Conservation (phyloP, 306 rosid species). For the Vicia villosa region DNA sequence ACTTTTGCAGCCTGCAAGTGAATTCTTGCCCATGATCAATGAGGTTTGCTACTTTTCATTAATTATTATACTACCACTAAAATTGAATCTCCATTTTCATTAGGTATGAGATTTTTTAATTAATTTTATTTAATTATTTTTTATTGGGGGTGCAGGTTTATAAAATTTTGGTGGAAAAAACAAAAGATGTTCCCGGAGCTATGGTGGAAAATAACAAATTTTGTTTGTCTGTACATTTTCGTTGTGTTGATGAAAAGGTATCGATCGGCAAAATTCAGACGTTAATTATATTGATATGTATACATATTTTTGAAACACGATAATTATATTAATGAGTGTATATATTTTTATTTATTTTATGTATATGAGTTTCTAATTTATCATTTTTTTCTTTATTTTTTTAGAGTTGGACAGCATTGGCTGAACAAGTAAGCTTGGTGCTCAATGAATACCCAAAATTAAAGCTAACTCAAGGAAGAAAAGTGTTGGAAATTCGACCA, state of each 20-base stretch:
- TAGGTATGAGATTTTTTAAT: background rate
- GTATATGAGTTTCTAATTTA: background rate
- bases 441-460: constrained; percentile 69
- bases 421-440: constrained; percentile 68
- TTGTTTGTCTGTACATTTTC: constrained; percentile 90
- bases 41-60: constrained; percentile 57
- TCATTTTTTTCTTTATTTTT: background rate
- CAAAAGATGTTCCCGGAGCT: constrained; percentile 70
- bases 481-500: constrained; percentile 90
- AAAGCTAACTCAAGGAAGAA: constrained; percentile 71
- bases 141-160: constrained; percentile 51
- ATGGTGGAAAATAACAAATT: constrained; percentile 88
- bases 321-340: background rate
- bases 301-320: no score
- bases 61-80: background rate
- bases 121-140: background rate
- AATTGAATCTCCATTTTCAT: background rate
- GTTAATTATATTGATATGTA: no score
- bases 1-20: constrained; percentile 74
- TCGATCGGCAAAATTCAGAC: background rate
- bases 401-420: constrained; percentile 76
- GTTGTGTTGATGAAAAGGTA: constrained; percentile 92
- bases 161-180: constrained; percentile 66
- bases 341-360: background rate
- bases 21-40: constrained; percentile 78